These are phyloP conservation scores for Parachlorella kessleri DNA, from an alignment of 139 green algal genomes.

Conservation along the genomic window DNA sequence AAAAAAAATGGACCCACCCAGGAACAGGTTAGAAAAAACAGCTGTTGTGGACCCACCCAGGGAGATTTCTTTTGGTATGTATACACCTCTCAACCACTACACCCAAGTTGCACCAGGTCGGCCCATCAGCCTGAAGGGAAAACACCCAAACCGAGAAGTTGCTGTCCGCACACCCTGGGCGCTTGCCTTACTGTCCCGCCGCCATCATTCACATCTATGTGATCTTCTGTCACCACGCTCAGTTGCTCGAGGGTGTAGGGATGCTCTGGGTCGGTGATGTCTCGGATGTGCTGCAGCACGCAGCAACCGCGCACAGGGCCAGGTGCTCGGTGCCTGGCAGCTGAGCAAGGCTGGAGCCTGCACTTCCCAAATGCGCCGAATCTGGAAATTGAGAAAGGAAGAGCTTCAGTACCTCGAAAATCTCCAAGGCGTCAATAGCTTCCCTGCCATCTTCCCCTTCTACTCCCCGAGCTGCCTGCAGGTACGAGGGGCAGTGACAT, in stretches of 20 bases:
- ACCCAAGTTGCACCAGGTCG: too few relatives aligned
- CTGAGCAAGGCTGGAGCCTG: not conserved
- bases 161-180: too few relatives aligned
- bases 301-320: not conserved
- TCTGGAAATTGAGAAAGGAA: not conserved
- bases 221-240: conserved; percentile 76
- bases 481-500: not conserved
- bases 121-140: too few relatives aligned
- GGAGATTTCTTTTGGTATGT: too few relatives aligned
- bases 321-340: not conserved
- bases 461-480: not conserved
- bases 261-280: conserved; percentile 98
- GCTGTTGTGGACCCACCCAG: too few relatives aligned
- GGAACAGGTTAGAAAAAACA: too few relatives aligned
- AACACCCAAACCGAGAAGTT: not conserved
- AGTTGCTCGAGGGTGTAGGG: conserved; percentile 98
- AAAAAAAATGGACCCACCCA: too few relatives aligned
- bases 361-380: not conserved
- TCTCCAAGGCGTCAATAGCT: conserved; percentile 75
- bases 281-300: conserved; percentile 72
- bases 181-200: conserved; percentile 58
- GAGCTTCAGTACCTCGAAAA: conserved; percentile 53
- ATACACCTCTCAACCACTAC: too few relatives aligned
- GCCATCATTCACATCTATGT: conserved; percentile 74
- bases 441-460: conserved; percentile 53